A percentile compares a stretch with the other conserved stretches of the same genome.
These are phyloP conservation scores for Aegilops tauschii DNA, from an alignment of 176 grass and related monocot genomes.

Conservation along the genomic window DNA sequence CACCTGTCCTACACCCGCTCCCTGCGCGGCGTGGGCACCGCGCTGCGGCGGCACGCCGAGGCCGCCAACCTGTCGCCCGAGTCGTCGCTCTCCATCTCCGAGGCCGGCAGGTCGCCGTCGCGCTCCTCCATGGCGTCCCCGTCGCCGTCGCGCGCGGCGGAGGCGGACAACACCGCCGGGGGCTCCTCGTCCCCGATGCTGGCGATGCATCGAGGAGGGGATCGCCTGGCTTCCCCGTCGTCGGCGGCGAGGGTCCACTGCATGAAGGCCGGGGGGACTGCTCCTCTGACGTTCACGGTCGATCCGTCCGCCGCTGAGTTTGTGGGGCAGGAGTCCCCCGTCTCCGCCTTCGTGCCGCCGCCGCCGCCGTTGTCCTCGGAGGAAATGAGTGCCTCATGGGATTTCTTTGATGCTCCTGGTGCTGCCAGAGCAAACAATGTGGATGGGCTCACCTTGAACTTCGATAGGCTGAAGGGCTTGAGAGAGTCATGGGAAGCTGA, in stretches of 20 bases:
- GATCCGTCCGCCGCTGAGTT: slow-evolving; percentile 58
- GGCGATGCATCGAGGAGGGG: slow-evolving; percentile 2
- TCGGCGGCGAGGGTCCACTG: slow-evolving; percentile 39
- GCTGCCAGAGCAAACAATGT: slow-evolving; percentile 26
- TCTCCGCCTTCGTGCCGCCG: slow-evolving; percentile 45
- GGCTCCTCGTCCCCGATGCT: slow-evolving; percentile 6
- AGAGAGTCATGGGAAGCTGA: slow-evolving; percentile 57
- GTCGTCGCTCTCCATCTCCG: slow-evolving; percentile 74
- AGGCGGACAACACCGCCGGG: slow-evolving; percentile 24
- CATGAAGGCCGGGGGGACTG: slow-evolving; percentile 46
- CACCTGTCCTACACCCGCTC: slow-evolving; percentile 82
- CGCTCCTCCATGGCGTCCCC: slow-evolving; percentile 87
- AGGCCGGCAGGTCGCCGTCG: slow-evolving; percentile 79
- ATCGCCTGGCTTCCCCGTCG: slow-evolving; percentile 35
- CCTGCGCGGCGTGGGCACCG: slow-evolving; percentile 57
- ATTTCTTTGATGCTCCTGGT: slow-evolving; percentile 65
- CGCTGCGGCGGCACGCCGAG: slow-evolving; percentile 64
- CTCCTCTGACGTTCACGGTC: slow-evolving; percentile 56
- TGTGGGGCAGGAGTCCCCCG: slow-evolving; percentile 47
- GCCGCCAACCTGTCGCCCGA: slow-evolving; percentile 67
- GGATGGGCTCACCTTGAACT: slow-evolving; percentile 41
- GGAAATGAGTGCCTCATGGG: slow-evolving; percentile 56
- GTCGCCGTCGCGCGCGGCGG: slow-evolving; percentile 56
- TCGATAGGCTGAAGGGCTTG: slow-evolving; percentile 54
- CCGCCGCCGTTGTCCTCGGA: slow-evolving; percentile 42